These are phyloP conservation scores for Alternaria panax DNA, from an alignment of 2,329 filamentous ascomycete species.

Conservation along the genomic window DNA sequence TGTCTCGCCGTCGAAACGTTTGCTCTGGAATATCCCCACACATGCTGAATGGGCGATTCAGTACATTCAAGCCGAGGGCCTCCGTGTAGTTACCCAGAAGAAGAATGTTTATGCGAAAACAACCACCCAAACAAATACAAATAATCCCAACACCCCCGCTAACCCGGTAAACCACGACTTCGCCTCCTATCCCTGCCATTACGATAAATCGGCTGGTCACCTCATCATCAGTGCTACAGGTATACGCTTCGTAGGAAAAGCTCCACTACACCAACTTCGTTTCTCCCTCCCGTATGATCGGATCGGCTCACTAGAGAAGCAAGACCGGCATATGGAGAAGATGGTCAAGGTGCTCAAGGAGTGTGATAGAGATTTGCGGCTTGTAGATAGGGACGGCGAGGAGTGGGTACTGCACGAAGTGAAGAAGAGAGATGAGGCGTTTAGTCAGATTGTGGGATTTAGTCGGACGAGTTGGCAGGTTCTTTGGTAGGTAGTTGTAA, in stretches of 20 bases:
- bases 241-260: conserved; percentile 26
- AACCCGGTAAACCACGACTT: conserved; percentile 13
- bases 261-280: conserved; percentile 14
- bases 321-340: conserved; percentile 29
- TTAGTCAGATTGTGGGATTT: conserved; percentile 44
- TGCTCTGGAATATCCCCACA: conserved; percentile 50
- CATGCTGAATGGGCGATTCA: conserved; percentile 49
- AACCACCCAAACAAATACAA: background rate
- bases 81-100: conserved; percentile 10
- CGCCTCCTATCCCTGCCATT: conserved; percentile 29
- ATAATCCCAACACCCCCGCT: background rate
- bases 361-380: conserved; percentile 32
- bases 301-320: conserved; percentile 34
- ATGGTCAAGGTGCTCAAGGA: conserved; percentile 24
- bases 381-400: conserved; percentile 16
- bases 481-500: conserved; percentile 40
- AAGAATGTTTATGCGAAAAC: background rate
- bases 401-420: conserved; percentile 30
- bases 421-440: conserved; percentile 38
- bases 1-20: conserved; percentile 44
- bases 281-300: conserved; percentile 27
- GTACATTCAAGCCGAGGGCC: conserved; percentile 38
- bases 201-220: conserved; percentile 23
- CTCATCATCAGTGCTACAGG: conserved; percentile 28
- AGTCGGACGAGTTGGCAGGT: conserved; percentile 40